Base-by-base conservation (phyloP, 345 rosid genomes). In the Sonneratia caseolaris region DNA sequence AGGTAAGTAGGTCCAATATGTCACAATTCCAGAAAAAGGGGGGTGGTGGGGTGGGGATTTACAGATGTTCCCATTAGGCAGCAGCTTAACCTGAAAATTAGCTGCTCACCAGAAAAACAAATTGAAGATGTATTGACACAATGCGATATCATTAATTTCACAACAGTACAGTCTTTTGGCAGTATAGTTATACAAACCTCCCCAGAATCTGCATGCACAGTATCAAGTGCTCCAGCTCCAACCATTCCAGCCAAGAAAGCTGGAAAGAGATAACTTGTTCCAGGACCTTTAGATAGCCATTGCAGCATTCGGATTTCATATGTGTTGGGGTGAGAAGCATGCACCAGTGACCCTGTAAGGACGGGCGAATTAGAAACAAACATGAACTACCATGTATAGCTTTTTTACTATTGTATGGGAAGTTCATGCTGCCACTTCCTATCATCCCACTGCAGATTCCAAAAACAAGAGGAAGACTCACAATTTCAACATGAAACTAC, bases 141-240 rank as follows among this genome's bases (percentile, higher is more conserved):
- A 12, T 66, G 2, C 10, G 15, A 40, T 61, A 21, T 15, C 40
- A 19, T 16, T 18, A 42, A 68, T 35, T 27, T 19, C 40, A 27
- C 15, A 66, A 38, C 10, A 24, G 48, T 3, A 67, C 3, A 8
- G 42, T 66, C 1, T 22, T 40, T 56, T 69, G 69, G 27, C 22
- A 37, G 32, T 45, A 49, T 59, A 35, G 5, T 45, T 45, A 22
- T 42, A 64, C 62, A 62, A 76, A 91, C 96, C 94, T 90, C 84
- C 70, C 82, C 84, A 78, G 79, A 75, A 72, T 93, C 93, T 12
- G 98, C 90, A 85, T 82, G 84, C 40, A 93, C 88, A 27, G 83
- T 73, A 71, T 85, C 81, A 19, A 89, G 27, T 42, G 74, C 70
- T 76, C 90, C 96, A 61, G 68, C 69, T 67, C 96, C 91, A 27